These are phyloP conservation scores for Candida multigemmis DNA, from an alignment of 805 yeast species.

Conservation along the genomic window DNA sequence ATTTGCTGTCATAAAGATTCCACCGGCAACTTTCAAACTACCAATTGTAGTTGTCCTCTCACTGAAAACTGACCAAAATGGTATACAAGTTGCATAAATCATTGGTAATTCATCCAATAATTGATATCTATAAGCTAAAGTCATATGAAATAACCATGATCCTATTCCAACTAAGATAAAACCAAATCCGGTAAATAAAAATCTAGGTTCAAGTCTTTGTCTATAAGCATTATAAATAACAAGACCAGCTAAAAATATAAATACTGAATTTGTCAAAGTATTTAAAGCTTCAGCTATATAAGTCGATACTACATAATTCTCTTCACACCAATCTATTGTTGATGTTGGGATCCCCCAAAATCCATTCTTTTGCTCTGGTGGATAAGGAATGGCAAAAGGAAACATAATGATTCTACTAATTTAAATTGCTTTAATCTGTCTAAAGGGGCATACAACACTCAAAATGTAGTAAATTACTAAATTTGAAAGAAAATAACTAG, in stretches of 20 bases:
- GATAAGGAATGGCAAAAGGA: constrained; percentile 47
- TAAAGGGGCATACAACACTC: too few species aligned
- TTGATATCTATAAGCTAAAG: constrained; percentile 82
- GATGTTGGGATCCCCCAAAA: constrained; percentile 82
- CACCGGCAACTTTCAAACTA: constrained; percentile 36
- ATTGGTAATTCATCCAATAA: constrained; percentile 92
- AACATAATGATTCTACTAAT: constrained; percentile 21
- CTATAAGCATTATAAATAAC: constrained; percentile 53
- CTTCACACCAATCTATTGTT: constrained; percentile 99
- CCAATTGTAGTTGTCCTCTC: constrained; percentile 37
- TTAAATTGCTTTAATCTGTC: too few species aligned
- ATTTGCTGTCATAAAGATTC: constrained; percentile 45
- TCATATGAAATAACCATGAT: constrained; percentile 95
- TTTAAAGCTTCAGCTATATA: constrained; percentile 89
- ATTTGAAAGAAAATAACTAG: too few species aligned
- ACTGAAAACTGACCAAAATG: constrained; percentile 76
- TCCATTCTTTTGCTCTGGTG: constrained; percentile 46
- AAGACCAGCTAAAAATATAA: constrained; percentile 45
- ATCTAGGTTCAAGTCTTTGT: constrained; percentile 62
- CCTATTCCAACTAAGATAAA: constrained; percentile 89
- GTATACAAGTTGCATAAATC: constrained; percentile 96
- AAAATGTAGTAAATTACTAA: too few species aligned
- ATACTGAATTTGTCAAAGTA: constrained; percentile 66
- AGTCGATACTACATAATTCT: constrained; percentile 79
- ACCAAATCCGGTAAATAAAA: constrained; percentile 64